A percentile compares a stretch with the other conserved stretches of the same genome.
Conservation (phyloP, 1,284 basidiomycete species). For the Tilletia indica region DNA sequence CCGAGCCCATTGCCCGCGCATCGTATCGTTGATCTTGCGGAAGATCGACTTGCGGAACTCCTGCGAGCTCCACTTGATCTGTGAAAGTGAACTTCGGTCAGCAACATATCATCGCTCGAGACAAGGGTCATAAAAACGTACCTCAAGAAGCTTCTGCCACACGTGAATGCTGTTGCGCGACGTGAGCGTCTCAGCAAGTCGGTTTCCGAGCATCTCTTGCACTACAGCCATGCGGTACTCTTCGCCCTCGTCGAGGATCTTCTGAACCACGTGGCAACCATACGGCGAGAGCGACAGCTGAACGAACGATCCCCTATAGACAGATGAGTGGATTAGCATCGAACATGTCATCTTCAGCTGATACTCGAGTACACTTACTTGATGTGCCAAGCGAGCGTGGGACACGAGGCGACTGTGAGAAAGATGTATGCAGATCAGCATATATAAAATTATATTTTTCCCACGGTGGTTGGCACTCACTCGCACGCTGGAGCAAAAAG, state of each 20-base stretch:
- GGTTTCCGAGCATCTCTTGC: conserved; percentile 40
- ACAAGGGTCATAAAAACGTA: conserved; percentile 18
- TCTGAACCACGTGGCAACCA: conserved; percentile 49
- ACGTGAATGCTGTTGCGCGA: conserved; percentile 46
- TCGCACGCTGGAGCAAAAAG: conserved; percentile 46
- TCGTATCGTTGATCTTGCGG: conserved; percentile 36
- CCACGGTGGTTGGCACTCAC: conserved; percentile 14
- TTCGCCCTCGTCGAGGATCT: conserved; percentile 38
- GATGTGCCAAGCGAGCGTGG: conserved; percentile 31
- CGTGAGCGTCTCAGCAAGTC: conserved; percentile 41
- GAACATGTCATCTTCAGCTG: not conserved
- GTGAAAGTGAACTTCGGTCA: not conserved
- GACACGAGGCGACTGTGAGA: conserved; percentile 21
- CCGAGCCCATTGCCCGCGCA: conserved; percentile 41
- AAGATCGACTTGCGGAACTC: conserved; percentile 35
- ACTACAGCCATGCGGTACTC: conserved; percentile 28
- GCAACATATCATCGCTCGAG: not conserved
- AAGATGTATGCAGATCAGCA: not conserved
- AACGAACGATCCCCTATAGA: conserved; percentile 26
- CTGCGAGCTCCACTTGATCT: conserved; percentile 36
- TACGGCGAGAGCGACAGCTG: conserved; percentile 43
- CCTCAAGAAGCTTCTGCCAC: conserved; percentile 35
- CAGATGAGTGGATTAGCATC: not conserved
- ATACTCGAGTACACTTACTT: conserved; percentile 20
- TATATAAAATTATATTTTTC: not conserved